phyloP scores from a whole-genome alignment of 305 asterid species.

The Lippia alba region DNA sequence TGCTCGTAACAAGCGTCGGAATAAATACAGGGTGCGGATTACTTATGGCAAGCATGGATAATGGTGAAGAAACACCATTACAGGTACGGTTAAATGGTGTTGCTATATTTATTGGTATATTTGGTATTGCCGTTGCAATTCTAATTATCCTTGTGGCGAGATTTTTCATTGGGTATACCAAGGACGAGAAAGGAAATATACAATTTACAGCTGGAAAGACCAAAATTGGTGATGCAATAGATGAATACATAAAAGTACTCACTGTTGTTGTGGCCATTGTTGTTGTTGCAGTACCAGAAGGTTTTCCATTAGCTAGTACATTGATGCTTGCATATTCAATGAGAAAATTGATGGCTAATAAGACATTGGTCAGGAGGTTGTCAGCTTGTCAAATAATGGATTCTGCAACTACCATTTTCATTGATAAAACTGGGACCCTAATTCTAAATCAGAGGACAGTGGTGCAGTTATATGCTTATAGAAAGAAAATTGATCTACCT shows the following conservation, averaged over 20 bases:
- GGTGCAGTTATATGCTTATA: conserved; percentile 73
- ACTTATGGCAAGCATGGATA: conserved; percentile 98
- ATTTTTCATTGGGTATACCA: conserved; percentile 82
- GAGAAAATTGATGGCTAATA: conserved; percentile 99
- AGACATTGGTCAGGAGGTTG: conserved; percentile 97
- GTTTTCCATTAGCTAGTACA: conserved; percentile 89
- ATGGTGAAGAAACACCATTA: conserved; percentile 97
- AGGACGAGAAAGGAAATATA: conserved; percentile 53
- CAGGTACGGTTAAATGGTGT: conserved; percentile 97
- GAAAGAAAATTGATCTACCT: conserved; percentile 63
- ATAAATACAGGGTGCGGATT: conserved; percentile 98
- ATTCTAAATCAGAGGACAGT: conserved; percentile 97
- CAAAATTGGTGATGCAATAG: conserved; percentile 63
- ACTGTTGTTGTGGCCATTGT: conserved; percentile 96
- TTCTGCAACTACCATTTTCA: conserved; percentile 96
- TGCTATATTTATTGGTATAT: conserved; percentile 90
- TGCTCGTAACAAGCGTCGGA: conserved; percentile 96
- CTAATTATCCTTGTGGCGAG: conserved; percentile 79
- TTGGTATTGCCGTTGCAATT: conserved; percentile 80
- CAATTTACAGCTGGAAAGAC: conserved; percentile 79
- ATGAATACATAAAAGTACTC: conserved; percentile 79
- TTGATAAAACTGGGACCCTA: conserved; percentile 97
- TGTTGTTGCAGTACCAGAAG: conserved; percentile 92
- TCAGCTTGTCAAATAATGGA: conserved; percentile 99
- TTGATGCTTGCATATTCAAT: conserved; percentile 96